Base-by-base conservation (phyloP, 768 basidiomycete genomes). In the Rubroboletus satanas region DNA sequence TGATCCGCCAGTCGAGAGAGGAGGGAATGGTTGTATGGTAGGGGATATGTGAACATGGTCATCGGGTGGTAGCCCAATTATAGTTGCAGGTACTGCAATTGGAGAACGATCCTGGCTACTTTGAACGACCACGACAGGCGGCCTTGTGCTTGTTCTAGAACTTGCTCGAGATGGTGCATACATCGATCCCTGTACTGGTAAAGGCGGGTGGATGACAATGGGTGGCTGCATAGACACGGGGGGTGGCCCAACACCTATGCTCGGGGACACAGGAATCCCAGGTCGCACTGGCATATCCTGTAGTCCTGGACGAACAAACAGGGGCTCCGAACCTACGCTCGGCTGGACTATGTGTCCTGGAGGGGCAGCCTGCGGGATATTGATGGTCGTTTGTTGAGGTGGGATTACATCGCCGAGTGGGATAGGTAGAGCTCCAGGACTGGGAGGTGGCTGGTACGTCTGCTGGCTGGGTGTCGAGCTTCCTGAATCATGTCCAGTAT, bases 391-490 rank as follows among this genome's bases (percentile, higher is more conserved):
- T 23, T 41, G 49, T 5, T 54, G 69, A 42, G 38, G 58, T 1
- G 36, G 54, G 9, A 64, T 61, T 9, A 58, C 33, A n/a, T 42
- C 62, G 2, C 49, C 51, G 5, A 1, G 12, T 42, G 42, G 64
- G n/a, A 69, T 14, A 21, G 54, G 64, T 1, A 56, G 11, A 15
- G 41, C 46, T 38, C 47, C 54, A 7, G 64, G 64, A 51, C 62
- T 60, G 29, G 2, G 32, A 11, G 56, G 60, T 36, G 42, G 68
- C 1, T 53, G 50, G 28, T 44, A 60, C 17, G 68, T 55, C n/a
- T 51, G 57, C 23, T 70, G 66, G 10, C 66, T 69, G 7, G 63
- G 52, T 14, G 67, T 70, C 32, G 68, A 70, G 43, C 38, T 53
- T 26, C 52, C 53, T 15, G 67, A 67, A 17, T 56, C 66, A 9